Base-by-base conservation (phyloP, 148 eudicot species). In the Chenopodium formosanum region DNA sequence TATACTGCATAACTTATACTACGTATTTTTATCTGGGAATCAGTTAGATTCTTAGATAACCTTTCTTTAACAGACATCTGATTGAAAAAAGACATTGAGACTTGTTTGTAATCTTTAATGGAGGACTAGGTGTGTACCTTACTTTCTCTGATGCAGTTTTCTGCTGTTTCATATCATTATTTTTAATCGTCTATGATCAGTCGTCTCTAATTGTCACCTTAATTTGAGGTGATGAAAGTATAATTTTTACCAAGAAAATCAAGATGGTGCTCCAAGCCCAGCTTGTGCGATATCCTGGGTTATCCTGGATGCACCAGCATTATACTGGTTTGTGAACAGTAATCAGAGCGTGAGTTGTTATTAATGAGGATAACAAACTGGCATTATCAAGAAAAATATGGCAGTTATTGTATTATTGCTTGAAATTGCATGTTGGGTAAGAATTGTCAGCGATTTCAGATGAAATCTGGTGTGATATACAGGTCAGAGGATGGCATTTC, bases 401-500 rank as follows among this genome's bases (percentile, higher is more conserved):
- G 25, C 40, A 74, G 12, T 40, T 31, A 62, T 27, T 58, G 7
- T 53, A 46, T 68, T 78, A 73, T 79, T 79, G 75, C 68, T 62
- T 73, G 78, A 62, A 78, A 48, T 72, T 29, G 11, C 27, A 65
- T 53, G 31, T 63, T 64, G 58, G 40, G 76, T 74, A 68, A 82
- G 31, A 72, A 64, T 23, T 23, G 17, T 13, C 13, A 14, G 19
- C 65, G 71, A 63, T 77, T 22, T 25, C 76, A 23, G 22, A 25
- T 48, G 0, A 50, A 67, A 64, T 13, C 31, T 11, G 23, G 22
- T 23, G 3, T 76, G 31, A 29, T 60, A 9, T 63, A 76, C 69
- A 76, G 4, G 48, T 76, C 9, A 63, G 25, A 32, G 2, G 27
- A 7, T 4, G 44, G 23, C 13, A 17, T 70, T 37, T 70, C 74